Percentiles rank a stretch among this genome's conserved stretches.
Evolutionary conservation across 345 rosid genomes (phyloP).

Genomic region (Triadica sebifera): DNA sequence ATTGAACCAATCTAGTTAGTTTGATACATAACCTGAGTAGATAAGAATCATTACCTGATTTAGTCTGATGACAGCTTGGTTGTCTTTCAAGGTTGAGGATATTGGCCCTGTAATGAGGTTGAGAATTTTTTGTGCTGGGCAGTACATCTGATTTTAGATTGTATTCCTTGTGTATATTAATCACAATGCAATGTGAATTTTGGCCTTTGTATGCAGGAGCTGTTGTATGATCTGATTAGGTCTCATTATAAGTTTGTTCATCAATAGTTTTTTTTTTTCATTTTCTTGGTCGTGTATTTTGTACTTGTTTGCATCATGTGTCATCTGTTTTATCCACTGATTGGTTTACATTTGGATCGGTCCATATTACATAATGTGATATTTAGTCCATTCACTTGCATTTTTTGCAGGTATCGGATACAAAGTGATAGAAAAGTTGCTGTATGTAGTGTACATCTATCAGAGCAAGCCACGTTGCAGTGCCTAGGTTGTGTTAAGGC

Average conservation of each 20-base stretch:
- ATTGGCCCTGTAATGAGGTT: background rate
- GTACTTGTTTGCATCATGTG: background rate
- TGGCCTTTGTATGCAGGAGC: background rate
- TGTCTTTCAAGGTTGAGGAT: background rate
- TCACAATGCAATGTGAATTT: background rate
- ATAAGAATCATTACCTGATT: background rate
- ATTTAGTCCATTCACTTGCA: conserved; percentile 6
- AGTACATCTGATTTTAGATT: too few relatives aligned
- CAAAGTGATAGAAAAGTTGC: conserved; percentile 89
- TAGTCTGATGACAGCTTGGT: too few relatives aligned
- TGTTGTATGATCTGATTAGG: background rate
- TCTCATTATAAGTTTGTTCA: background rate
- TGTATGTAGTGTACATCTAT: conserved; percentile 87
- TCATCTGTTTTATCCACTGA: conserved; percentile 1
- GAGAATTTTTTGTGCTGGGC: background rate
- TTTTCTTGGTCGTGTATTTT: background rate
- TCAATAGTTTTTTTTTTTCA: background rate
- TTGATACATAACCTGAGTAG: background rate
- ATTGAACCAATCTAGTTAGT: background rate
- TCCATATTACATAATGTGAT: background rate
- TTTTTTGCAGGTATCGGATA: conserved; percentile 74
- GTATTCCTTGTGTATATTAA: too few relatives aligned
- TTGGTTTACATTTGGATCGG: background rate
- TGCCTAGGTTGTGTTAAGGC: conserved; percentile 89
- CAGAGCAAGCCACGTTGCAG: conserved; percentile 83